Conservation (phyloP, 345 rosid genomes). For the Camelina neglecta region DNA sequence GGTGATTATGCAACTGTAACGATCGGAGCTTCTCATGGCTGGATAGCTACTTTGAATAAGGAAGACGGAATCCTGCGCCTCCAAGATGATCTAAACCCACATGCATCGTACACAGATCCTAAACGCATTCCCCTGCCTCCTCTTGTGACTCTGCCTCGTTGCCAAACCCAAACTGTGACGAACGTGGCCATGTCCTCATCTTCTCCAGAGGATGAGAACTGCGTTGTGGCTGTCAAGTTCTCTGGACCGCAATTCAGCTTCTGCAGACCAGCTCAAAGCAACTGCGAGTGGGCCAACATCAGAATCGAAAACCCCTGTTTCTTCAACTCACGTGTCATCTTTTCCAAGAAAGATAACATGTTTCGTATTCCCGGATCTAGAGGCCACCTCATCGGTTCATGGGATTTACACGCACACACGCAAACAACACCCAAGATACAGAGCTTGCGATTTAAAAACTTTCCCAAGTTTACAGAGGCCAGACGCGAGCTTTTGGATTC, state of each 20-base stretch:
- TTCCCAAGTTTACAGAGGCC: background rate
- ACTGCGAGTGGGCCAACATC: too few relatives aligned
- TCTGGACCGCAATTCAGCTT: background rate
- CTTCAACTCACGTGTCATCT: background rate
- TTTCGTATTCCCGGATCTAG: background rate
- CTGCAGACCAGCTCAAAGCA: background rate
- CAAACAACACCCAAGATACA: background rate
- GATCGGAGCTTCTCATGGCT: too few relatives aligned
- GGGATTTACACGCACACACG: background rate
- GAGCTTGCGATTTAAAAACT: background rate
- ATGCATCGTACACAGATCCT: background rate
- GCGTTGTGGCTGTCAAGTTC: background rate
- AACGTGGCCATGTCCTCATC: constrained; percentile 5
- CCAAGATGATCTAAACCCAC: too few relatives aligned
- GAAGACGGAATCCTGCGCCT: too few relatives aligned
- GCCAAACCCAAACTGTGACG: background rate
- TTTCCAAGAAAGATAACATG: background rate
- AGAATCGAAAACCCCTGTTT: background rate
- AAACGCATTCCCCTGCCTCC: background rate
- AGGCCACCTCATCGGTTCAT: constrained; percentile 2
- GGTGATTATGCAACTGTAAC: too few relatives aligned
- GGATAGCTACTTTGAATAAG: too few relatives aligned
- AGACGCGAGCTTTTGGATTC: background rate
- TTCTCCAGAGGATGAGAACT: background rate
- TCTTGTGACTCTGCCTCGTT: background rate